Conservation (phyloP, 768 basidiomycete genomes). For the Mycena sanguinolenta region DNA sequence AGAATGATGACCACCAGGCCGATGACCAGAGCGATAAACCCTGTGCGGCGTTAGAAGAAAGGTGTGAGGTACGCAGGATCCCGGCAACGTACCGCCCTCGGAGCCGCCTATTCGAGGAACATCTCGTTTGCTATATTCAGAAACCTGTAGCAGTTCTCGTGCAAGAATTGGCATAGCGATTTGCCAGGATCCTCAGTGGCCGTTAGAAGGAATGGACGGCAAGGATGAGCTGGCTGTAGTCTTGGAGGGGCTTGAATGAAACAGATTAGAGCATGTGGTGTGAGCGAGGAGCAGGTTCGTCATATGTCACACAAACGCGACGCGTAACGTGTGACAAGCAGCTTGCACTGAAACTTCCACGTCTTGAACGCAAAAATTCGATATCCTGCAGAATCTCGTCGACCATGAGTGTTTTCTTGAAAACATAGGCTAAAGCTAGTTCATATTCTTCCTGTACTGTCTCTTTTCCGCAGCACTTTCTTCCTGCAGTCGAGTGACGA, state of each 20-base stretch:
- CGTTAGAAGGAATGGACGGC: no score
- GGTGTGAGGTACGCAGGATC: not conserved
- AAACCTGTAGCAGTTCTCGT: not conserved
- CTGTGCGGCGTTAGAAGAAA: slow-evolving; percentile 44
- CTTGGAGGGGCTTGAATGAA: not conserved
- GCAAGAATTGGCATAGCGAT: not conserved
- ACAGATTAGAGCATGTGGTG: slow-evolving; percentile 1
- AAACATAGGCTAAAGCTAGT: no score
- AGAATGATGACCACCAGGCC: slow-evolving; percentile 67
- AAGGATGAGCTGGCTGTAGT: not conserved
- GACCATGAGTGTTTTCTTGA: no score
- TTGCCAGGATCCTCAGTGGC: not conserved
- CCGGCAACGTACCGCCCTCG: slow-evolving; percentile 19
- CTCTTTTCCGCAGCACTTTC: not conserved
- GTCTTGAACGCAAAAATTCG: no score
- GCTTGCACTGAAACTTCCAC: no score
- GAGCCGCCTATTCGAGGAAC: slow-evolving; percentile 30
- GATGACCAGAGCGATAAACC: slow-evolving; percentile 74
- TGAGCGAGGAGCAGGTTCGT: not conserved
- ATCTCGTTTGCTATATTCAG: slow-evolving; percentile 22
- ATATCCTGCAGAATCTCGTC: no score
- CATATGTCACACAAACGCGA: not conserved
- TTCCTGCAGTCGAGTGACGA: not conserved
- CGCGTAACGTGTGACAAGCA: not conserved
- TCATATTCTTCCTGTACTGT: no score